Conservation (phyloP, 2,329 filamentous ascomycete genomes). For the Curvularia hawaiiensis region DNA sequence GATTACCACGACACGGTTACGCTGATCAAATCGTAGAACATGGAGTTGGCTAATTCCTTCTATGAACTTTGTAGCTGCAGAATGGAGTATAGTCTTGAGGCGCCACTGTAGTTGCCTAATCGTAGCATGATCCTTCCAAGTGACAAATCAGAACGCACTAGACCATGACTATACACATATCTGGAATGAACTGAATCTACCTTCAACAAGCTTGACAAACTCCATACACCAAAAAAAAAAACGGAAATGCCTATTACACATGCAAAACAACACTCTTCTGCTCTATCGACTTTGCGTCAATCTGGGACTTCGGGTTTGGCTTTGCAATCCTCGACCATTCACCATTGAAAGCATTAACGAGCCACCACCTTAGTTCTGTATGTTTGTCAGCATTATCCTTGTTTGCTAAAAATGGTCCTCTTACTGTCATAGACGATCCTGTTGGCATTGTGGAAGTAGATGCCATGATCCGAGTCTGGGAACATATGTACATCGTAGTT, state of each 20-base stretch:
- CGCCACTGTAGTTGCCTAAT: neutral
- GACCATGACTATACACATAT: neutral
- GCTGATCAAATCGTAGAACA: neutral
- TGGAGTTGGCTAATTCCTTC: neutral
- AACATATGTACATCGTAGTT: constrained; percentile 98
- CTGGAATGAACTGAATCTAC: neutral
- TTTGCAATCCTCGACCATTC: constrained; percentile 75
- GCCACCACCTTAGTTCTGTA: constrained; percentile 81
- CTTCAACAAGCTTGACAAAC: neutral
- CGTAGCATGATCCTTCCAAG: neutral
- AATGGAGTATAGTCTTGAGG: neutral
- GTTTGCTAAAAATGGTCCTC: constrained; percentile 45
- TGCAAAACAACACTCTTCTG: constrained; percentile 13
- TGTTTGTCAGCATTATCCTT: constrained; percentile 8
- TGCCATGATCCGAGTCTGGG: constrained; percentile 93
- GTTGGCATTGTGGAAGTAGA: constrained; percentile 93
- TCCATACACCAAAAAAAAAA: neutral
- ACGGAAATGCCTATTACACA: neutral
- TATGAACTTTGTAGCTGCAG: neutral
- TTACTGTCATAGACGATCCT: constrained; percentile 90
- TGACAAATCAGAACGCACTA: constrained; percentile 3
- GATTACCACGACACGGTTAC: neutral
- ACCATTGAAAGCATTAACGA: constrained; percentile 96
- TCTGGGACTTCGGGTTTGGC: constrained; percentile 53
- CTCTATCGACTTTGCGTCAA: constrained; percentile 26